These are phyloP conservation scores for Lipomyces oligophaga DNA, from an alignment of 805 yeast genomes.

Conservation along the genomic window DNA sequence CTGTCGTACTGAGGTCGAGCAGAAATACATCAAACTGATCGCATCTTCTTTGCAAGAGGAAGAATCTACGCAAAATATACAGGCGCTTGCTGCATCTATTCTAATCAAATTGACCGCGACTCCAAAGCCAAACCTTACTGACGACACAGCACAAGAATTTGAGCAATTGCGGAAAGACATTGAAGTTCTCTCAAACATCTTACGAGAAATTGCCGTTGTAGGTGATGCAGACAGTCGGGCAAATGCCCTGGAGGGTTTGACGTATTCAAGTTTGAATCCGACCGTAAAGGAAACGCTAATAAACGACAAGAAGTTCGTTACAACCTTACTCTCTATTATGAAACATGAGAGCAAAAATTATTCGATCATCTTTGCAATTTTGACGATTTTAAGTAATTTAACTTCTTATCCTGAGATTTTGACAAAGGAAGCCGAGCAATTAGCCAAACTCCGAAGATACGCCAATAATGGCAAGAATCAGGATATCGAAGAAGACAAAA, in stretches of 20 bases:
- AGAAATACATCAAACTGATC: slow-evolving; percentile 30
- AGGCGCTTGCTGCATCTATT: slow-evolving; percentile 37
- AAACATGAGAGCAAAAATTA: slow-evolving; percentile 22
- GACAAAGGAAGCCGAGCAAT: slow-evolving; percentile 34
- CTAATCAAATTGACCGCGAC: slow-evolving; percentile 34
- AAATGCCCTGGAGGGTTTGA: slow-evolving; percentile 37
- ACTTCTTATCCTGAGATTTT: slow-evolving; percentile 36
- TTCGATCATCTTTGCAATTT: slow-evolving; percentile 35
- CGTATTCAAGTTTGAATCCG: slow-evolving; percentile 36
- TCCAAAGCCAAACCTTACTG: slow-evolving; percentile 32
- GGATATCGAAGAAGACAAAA: slow-evolving; percentile 28
- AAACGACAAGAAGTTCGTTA: slow-evolving; percentile 24
- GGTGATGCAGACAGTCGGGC: slow-evolving; percentile 14
- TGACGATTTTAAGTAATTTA: slow-evolving; percentile 36
- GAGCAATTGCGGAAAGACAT: slow-evolving; percentile 26
- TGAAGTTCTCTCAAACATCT: slow-evolving; percentile 33
- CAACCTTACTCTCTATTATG: slow-evolving; percentile 19
- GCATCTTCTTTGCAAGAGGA: slow-evolving; percentile 28
- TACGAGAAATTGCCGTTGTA: slow-evolving; percentile 32
- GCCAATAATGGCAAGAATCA: slow-evolving; percentile 32
- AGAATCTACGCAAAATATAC: slow-evolving; percentile 26
- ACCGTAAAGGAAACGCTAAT: slow-evolving; percentile 34
- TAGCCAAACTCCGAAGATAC: slow-evolving; percentile 32
- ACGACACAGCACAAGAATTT: slow-evolving; percentile 11
- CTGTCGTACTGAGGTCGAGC: slow-evolving; percentile 33